Evolutionary conservation across 202 grass and related monocot genomes (phyloP).

Genomic region (Zoysia matrella): DNA sequence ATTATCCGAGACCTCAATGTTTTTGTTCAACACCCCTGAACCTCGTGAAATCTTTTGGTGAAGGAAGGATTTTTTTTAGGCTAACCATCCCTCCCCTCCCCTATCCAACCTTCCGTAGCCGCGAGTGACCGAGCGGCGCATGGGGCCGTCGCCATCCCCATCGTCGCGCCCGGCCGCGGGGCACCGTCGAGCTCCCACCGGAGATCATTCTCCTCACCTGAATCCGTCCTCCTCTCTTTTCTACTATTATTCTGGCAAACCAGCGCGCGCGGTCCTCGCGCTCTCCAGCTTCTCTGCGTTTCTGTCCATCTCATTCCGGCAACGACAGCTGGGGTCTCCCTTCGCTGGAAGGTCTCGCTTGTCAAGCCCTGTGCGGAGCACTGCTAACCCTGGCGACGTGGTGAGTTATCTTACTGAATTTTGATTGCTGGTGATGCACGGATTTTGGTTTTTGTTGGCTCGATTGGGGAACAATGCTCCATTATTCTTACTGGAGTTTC

Average conservation of each 20-base stretch:
- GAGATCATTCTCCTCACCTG: background rate
- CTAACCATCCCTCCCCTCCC: background rate
- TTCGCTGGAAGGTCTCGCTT: conserved; percentile 10
- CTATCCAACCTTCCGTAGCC: background rate
- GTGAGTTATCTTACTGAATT: background rate
- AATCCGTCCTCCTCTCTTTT: background rate
- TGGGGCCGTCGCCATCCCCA: conserved; percentile 16
- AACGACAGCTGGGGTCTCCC: background rate
- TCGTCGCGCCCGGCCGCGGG: background rate
- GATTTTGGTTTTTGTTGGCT: conserved; percentile 6
- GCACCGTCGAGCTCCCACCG: background rate
- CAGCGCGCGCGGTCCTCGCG: background rate
- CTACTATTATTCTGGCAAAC: background rate
- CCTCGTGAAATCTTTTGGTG: too few relatives aligned
- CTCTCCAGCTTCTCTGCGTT: conserved; percentile 29
- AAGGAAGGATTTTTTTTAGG: too few relatives aligned
- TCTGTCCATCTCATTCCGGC: conserved; percentile 23
- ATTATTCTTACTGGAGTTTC: background rate
- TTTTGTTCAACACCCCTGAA: too few relatives aligned
- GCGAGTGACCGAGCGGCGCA: background rate
- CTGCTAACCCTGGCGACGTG: conserved; percentile 37
- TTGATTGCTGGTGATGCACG: background rate
- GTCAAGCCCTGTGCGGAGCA: conserved; percentile 17
- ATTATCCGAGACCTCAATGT: too few relatives aligned
- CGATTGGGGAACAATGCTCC: background rate